Conservation (phyloP, 2,329 filamentous ascomycete species). For the Hawksworthiomyces lignivorus region DNA sequence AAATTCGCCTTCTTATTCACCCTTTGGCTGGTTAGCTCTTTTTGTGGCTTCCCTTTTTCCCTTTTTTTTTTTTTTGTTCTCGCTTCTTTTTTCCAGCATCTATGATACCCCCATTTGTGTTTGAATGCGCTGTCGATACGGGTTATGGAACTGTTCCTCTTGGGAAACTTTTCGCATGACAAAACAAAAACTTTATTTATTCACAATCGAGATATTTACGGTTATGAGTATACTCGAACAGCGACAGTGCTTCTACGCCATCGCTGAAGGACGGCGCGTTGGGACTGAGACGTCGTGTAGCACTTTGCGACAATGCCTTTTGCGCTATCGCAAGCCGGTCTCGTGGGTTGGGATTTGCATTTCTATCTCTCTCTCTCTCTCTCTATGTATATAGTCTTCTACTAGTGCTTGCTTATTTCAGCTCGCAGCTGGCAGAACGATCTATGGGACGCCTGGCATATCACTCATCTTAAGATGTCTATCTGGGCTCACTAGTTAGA, state of each 20-base stretch:
- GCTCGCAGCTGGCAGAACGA: no score
- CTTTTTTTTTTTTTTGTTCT: constrained; percentile 16
- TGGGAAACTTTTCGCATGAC: no score
- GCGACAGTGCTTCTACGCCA: constrained; percentile 50
- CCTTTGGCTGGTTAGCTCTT: constrained; percentile 9
- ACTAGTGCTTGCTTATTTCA: no score
- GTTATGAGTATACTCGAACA: constrained; percentile 31
- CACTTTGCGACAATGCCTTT: constrained; percentile 18
- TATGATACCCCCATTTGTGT: constrained; percentile 49
- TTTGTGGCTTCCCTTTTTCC: constrained; percentile 12
- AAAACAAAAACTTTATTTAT: constrained; percentile 10
- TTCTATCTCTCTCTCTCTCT: not conserved
- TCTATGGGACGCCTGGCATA: no score
- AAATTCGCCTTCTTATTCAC: not conserved
- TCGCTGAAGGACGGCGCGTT: constrained; percentile 38
- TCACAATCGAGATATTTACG: not conserved
- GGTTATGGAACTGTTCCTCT: no score
- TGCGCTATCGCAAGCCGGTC: constrained; percentile 17
- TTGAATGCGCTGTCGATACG: constrained; percentile 41
- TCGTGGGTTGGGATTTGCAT: constrained; percentile 13
- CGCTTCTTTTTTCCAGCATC: constrained; percentile 23
- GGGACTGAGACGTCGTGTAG: constrained; percentile 13
- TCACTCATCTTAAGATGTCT: no score
- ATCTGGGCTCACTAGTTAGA: no score
- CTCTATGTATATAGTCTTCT: not conserved